Conservation (phyloP, 2,329 filamentous ascomycete species). For the Ophiocordyceps camponoti-floridani region DNA sequence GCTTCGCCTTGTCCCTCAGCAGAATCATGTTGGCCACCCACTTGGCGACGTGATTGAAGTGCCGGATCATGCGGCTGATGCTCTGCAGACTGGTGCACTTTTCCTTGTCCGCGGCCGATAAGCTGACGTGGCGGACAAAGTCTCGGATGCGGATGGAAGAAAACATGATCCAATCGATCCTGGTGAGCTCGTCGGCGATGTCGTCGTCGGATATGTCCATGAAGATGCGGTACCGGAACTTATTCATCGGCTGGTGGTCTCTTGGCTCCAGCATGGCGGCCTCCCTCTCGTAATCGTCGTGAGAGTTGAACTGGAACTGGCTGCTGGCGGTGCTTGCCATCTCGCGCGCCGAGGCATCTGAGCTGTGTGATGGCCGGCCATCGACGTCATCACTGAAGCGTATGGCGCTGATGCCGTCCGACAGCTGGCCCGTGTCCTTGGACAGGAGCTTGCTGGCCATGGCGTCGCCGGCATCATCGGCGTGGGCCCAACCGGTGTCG, state of each 20-base stretch:
- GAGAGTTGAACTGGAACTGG: conserved; percentile 41
- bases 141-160: conserved; percentile 86
- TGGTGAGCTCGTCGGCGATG: conserved; percentile 78
- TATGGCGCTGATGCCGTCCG: conserved; percentile 25
- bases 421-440: conserved; percentile 21
- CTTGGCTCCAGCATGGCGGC: conserved; percentile 55
- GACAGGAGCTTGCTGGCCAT: conserved; percentile 15
- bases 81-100: conserved; percentile 64
- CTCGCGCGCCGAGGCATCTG: conserved; percentile 22
- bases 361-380: conserved; percentile 26
- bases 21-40: conserved; percentile 75
- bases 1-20: conserved; percentile 87
- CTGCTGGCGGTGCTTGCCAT: conserved; percentile 19
- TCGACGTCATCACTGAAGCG: conserved; percentile 28
- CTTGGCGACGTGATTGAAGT: conserved; percentile 74
- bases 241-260: conserved; percentile 53
- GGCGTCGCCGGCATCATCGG: conserved; percentile 37
- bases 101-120: conserved; percentile 53
- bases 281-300: conserved; percentile 67
- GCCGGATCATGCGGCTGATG: conserved; percentile 84
- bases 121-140: conserved; percentile 75
- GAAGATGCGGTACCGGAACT: conserved; percentile 75
- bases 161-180: conserved; percentile 98
- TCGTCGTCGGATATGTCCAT: conserved; percentile 76
- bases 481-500: conserved; percentile 80